These are phyloP conservation scores for Erodium texanum DNA, from an alignment of 441 rosid species.

Conservation along the genomic window DNA sequence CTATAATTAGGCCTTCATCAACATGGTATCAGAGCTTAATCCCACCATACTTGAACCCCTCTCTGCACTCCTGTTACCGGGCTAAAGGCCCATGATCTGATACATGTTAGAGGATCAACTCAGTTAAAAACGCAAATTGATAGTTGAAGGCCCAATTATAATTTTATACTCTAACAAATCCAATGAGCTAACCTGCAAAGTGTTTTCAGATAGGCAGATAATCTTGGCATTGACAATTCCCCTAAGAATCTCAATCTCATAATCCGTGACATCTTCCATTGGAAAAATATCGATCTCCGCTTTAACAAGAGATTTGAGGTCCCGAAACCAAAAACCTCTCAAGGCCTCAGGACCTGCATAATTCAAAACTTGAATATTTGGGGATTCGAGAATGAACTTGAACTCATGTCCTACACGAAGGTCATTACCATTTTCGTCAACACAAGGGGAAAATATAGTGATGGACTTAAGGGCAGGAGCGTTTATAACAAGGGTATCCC, in stretches of 20 bases:
- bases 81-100: too few species aligned
- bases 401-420: too few species aligned
- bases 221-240: neutral
- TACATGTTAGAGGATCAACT: too few species aligned
- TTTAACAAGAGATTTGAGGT: neutral
- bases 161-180: too few species aligned
- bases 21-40: too few species aligned
- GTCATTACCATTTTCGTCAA: neutral
- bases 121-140: too few species aligned
- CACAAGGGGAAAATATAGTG: neutral
- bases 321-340: neutral
- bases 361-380: neutral
- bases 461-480: neutral
- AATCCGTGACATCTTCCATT: neutral
- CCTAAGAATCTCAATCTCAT: neutral
- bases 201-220: neutral
- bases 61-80: too few species aligned
- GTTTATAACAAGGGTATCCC: neutral
- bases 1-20: too few species aligned
- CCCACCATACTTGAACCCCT: too few species aligned
- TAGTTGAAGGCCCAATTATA: too few species aligned
- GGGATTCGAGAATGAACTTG: neutral
- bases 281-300: neutral
- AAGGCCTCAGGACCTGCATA: neutral
- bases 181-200: neutral